phyloP scores from a whole-genome alignment of 805 yeast genomes.

The Starmera pachycereana region DNA sequence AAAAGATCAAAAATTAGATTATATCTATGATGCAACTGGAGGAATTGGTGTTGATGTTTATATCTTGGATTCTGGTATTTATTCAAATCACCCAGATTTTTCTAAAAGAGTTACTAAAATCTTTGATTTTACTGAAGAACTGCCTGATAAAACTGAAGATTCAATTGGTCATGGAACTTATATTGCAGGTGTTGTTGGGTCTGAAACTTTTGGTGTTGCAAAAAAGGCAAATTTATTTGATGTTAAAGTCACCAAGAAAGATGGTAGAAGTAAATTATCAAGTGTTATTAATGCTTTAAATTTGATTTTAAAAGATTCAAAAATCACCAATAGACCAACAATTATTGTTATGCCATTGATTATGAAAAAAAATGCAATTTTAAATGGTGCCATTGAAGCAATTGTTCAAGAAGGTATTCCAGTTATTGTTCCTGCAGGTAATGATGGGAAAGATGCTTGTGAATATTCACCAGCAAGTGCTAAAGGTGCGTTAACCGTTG shows the following conservation, averaged over 20 bases:
- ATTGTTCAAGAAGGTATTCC: conserved; percentile 32
- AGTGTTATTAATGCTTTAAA: conserved; percentile 24
- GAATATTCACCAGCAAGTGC: conserved; percentile 37
- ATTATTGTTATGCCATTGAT: conserved; percentile 29
- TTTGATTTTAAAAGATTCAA: conserved; percentile 18
- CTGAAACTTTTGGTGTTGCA: conserved; percentile 42
- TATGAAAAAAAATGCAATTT: conserved; percentile 26
- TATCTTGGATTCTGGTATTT: conserved; percentile 29
- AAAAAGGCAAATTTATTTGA: conserved; percentile 34
- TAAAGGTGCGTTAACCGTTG: conserved; percentile 64
- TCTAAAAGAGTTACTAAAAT: conserved; percentile 30
- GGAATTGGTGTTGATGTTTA: conserved; percentile 30
- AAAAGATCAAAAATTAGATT: conserved; percentile 23
- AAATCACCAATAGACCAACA: conserved; percentile 25
- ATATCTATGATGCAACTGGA: conserved; percentile 30
- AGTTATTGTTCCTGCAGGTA: conserved; percentile 42
- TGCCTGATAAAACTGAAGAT: conserved; percentile 15
- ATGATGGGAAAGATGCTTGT: conserved; percentile 34
- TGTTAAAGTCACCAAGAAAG: conserved; percentile 29
- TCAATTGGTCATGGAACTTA: conserved; percentile 48
- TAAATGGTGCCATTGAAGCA: conserved; percentile 35
- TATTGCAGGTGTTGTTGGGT: conserved; percentile 44
- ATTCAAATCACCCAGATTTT: conserved; percentile 31
- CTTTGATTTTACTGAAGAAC: conserved; percentile 34
- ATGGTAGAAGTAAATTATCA: conserved; percentile 26